These are phyloP conservation scores for Exserohilum rostratum DNA, from an alignment of 2,329 filamentous ascomycete species.

Conservation along the genomic window DNA sequence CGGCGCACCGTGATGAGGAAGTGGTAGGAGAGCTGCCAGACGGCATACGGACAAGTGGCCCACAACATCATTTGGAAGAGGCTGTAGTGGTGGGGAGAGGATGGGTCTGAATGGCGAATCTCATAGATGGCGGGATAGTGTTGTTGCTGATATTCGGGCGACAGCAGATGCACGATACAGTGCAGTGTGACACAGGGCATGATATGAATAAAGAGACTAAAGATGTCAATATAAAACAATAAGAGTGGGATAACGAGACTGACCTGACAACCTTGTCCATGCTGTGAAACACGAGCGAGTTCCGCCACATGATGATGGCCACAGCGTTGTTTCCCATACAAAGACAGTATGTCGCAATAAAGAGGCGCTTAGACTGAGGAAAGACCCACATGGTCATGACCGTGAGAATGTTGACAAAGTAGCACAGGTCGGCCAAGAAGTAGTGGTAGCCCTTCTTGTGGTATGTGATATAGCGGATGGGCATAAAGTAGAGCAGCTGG, in stretches of 20 bases:
- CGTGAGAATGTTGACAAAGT: constrained; percentile 92
- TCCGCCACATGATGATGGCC: constrained; percentile 98
- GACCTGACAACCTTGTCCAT: constrained; percentile 94
- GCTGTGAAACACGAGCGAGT: constrained; percentile 97
- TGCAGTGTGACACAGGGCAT: constrained; percentile 97
- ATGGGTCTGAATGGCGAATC: constrained; percentile 72
- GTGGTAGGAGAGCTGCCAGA: constrained; percentile 95
- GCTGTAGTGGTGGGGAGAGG: constrained; percentile 79
- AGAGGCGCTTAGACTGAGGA: constrained; percentile 85
- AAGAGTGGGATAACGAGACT: constrained; percentile 23
- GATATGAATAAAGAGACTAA: constrained; percentile 94
- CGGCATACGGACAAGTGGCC: constrained; percentile 88
- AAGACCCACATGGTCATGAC: constrained; percentile 88
- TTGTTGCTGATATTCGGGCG: constrained; percentile 66
- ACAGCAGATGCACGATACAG: constrained; percentile 83
- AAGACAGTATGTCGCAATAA: constrained; percentile 90
- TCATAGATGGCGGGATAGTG: constrained; percentile 85
- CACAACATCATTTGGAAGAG: constrained; percentile 87
- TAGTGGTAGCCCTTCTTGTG: constrained; percentile 86
- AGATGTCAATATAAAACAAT: constrained; percentile 10
- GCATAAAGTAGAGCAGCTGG: constrained; percentile 95
- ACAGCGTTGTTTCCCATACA: constrained; percentile 96
- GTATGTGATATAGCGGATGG: constrained; percentile 90
- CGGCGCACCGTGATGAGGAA: constrained; percentile 93
- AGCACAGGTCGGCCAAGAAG: constrained; percentile 95